Evolutionary conservation across 2,329 filamentous ascomycete species (phyloP).

Genomic region (Blastomyces gilchristii): DNA sequence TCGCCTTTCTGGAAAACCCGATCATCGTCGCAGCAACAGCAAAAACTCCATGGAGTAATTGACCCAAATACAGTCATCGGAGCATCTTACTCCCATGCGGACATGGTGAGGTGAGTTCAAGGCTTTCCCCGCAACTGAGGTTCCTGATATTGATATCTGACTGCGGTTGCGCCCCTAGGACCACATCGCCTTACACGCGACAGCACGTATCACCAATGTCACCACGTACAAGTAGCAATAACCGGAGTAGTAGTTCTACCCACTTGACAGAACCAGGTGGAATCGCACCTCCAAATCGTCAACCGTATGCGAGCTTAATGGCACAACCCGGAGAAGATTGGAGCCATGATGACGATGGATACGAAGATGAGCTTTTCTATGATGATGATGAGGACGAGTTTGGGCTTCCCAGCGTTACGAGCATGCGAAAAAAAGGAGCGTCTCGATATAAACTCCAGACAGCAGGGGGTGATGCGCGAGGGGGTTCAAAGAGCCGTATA

Average conservation of each 20-base stretch:
- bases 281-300: slow-evolving; percentile 47
- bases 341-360: slow-evolving; percentile 61
- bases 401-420: slow-evolving; percentile 82
- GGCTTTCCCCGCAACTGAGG: not conserved
- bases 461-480: not conserved
- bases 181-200: slow-evolving; percentile 43
- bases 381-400: slow-evolving; percentile 92
- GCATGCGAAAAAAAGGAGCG: slow-evolving; percentile 58
- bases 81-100: slow-evolving; percentile 90
- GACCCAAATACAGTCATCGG: slow-evolving; percentile 72
- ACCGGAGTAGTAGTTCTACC: slow-evolving; percentile 40
- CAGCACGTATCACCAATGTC: slow-evolving; percentile 63
- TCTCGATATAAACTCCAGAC: not conserved
- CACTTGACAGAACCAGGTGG: slow-evolving; percentile 37
- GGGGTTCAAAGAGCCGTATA: not conserved
- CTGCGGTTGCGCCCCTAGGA: slow-evolving; percentile 18
- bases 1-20: slow-evolving; percentile 78
- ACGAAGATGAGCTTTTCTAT: slow-evolving; percentile 64
- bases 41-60: slow-evolving; percentile 47
- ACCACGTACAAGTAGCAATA: slow-evolving; percentile 40
- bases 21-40: slow-evolving; percentile 40
- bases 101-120: slow-evolving; percentile 79
- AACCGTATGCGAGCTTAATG: slow-evolving; percentile 70
- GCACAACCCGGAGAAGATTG: slow-evolving; percentile 75
- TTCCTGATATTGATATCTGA: not conserved